Percentiles rank a stretch among this genome's conserved stretches.
Evolutionary conservation across 1,284 basidiomycete species (phyloP).

Genomic region (Amylostereum areolatum): DNA sequence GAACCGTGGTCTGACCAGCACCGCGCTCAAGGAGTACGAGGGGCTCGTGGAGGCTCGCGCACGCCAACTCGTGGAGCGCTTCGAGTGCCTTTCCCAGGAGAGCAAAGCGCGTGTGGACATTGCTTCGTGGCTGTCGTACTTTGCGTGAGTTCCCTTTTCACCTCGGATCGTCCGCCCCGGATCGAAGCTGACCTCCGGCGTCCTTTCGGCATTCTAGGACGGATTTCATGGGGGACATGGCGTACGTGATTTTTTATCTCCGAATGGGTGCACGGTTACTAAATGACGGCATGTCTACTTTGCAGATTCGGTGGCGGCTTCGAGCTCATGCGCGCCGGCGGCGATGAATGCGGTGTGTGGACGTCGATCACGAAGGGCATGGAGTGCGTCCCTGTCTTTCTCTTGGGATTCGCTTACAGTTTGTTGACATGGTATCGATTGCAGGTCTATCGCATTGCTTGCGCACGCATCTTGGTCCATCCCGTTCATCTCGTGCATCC

Average conservation of each 20-base stretch:
- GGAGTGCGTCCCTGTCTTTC: conserved; percentile 1
- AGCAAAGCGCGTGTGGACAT: conserved; percentile 2
- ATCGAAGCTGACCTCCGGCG: neutral
- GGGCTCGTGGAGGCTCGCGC: conserved; percentile 3
- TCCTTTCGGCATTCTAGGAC: conserved; percentile 5
- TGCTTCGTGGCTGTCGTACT: conserved; percentile 15
- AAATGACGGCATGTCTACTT: too few relatives aligned
- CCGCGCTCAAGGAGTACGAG: conserved; percentile 13
- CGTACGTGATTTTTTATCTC: conserved; percentile 7
- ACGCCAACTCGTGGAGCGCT: conserved; percentile 1
- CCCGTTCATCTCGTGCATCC: neutral
- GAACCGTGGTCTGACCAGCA: conserved; percentile 13
- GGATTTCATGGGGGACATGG: conserved; percentile 17
- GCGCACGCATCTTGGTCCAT: conserved; percentile 5
- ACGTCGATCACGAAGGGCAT: conserved; percentile 4
- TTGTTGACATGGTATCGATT: neutral
- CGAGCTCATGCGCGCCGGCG: conserved; percentile 11
- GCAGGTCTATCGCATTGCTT: conserved; percentile 1
- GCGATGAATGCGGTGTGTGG: conserved; percentile 7
- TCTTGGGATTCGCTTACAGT: too few relatives aligned
- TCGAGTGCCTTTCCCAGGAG: neutral
- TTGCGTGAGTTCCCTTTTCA: conserved; percentile 9
- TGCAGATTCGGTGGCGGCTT: conserved; percentile 15
- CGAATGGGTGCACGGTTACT: neutral
- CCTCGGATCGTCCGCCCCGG: too few relatives aligned